Conservation (phyloP, 768 basidiomycete genomes). For the Pisolithus marmoratus region DNA sequence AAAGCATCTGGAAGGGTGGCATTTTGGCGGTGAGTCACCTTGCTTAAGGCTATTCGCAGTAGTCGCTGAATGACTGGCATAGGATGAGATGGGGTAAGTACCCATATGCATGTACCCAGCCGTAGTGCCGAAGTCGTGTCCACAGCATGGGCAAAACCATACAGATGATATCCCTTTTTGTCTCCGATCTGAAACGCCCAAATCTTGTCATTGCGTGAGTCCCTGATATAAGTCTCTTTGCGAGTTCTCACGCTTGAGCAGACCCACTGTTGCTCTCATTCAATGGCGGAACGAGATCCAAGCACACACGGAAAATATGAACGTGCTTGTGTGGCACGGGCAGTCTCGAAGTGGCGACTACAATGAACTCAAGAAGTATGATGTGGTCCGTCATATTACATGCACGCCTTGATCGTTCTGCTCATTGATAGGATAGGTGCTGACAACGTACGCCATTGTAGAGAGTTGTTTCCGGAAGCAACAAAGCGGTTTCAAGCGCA, state of each 20-base stretch:
- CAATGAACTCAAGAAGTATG: slow-evolving; percentile 71
- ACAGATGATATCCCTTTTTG: slow-evolving; percentile 87
- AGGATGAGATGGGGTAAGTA: slow-evolving; percentile 90
- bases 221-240: neutral
- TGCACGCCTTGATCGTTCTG: neutral
- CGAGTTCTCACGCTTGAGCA: slow-evolving; percentile 14
- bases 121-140: slow-evolving; percentile 8
- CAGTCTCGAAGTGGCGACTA: slow-evolving; percentile 59
- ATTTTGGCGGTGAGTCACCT: slow-evolving; percentile 71
- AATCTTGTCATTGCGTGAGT: slow-evolving; percentile 90
- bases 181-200: slow-evolving; percentile 71
- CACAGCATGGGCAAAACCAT: slow-evolving; percentile 91
- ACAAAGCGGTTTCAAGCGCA: slow-evolving; percentile 85
- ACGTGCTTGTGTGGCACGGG: slow-evolving; percentile 93
- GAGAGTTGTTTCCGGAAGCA: slow-evolving; percentile 94
- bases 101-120: neutral
- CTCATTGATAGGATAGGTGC: slow-evolving; percentile 42
- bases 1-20: slow-evolving; percentile 82
- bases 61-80: slow-evolving; percentile 8
- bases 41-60: neutral
- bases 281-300: slow-evolving; percentile 95
- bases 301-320: slow-evolving; percentile 76
- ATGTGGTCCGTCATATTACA: slow-evolving; percentile 56
- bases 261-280: slow-evolving; percentile 50
- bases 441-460: slow-evolving; percentile 84